Percentiles rank a stretch among this genome's conserved stretches.
Evolutionary conservation across 352 stramenopile genomes (phyloP).

Genomic region (Globisporangium recalcitrans): DNA sequence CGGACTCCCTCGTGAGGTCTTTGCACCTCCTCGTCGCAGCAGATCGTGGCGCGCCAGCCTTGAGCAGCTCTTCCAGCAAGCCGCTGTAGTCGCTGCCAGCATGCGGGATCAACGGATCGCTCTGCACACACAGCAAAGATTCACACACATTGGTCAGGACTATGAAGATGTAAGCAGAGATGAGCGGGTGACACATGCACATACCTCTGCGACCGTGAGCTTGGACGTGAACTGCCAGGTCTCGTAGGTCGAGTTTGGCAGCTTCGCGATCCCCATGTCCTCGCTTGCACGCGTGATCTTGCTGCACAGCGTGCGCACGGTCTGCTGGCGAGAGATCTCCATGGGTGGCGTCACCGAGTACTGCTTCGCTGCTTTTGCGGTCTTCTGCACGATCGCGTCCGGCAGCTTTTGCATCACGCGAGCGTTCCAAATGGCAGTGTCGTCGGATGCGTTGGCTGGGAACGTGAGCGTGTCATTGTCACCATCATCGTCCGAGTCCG

Average conservation of each 20-base stretch:
- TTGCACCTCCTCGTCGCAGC: conserved; percentile 65
- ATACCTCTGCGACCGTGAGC: conserved; percentile 58
- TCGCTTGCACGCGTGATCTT: conserved; percentile 65
- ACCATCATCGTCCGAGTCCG: conserved; percentile 6
- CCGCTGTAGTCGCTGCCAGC: conserved; percentile 63
- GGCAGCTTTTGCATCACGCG: conserved; percentile 31
- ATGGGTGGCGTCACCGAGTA: conserved; percentile 34
- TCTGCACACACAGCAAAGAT: conserved; percentile 10
- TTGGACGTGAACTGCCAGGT: conserved; percentile 81
- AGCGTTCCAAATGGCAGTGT: conserved; percentile 47
- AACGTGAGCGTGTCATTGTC: conserved; percentile 6
- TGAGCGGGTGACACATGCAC: not conserved
- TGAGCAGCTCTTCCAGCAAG: conserved; percentile 65
- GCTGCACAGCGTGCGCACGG: conserved; percentile 55
- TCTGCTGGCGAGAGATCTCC: conserved; percentile 69
- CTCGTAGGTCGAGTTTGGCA: conserved; percentile 81
- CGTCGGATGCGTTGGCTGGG: not conserved
- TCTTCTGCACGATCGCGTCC: conserved; percentile 16
- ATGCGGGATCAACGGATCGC: conserved; percentile 71
- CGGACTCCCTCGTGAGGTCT: conserved; percentile 45
- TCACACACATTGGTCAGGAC: not conserved
- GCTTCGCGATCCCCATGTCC: conserved; percentile 68
- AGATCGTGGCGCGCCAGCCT: conserved; percentile 56
- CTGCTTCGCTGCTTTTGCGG: conserved; percentile 1
- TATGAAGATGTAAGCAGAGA: not conserved